phyloP scores from a whole-genome alignment of 2,329 filamentous ascomycete genomes.

The Arthrobotrys entomopaga region DNA sequence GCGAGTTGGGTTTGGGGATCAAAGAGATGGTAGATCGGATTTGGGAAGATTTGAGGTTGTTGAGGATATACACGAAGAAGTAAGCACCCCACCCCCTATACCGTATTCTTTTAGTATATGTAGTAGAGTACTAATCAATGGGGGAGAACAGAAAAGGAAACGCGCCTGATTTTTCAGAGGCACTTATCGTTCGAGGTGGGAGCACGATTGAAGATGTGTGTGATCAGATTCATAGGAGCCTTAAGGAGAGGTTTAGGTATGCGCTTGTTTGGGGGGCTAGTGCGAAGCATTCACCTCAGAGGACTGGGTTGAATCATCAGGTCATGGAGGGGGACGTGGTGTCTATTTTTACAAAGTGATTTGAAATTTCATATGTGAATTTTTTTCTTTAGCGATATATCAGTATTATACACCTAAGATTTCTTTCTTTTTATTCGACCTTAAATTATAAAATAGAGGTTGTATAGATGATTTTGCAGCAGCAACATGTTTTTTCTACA shows the following conservation, averaged over 20 bases:
- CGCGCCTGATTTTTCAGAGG: conserved; percentile 89
- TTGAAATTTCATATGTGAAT: background rate
- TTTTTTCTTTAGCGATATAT: conserved; percentile 9
- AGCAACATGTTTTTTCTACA: too few relatives aligned
- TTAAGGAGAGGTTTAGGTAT: conserved; percentile 99
- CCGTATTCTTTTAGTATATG: background rate
- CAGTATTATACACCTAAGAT: background rate
- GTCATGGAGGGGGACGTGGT: conserved; percentile 77
- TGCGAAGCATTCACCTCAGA: conserved; percentile 91
- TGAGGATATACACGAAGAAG: conserved; percentile 92
- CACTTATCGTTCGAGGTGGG: conserved; percentile 87
- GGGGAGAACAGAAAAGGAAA: conserved; percentile 74
- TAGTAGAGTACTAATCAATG: background rate
- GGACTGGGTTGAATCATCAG: conserved; percentile 84
- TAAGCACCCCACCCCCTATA: conserved; percentile 57
- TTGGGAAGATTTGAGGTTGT: conserved; percentile 90
- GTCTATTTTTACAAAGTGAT: conserved; percentile 69
- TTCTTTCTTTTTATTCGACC: too few relatives aligned
- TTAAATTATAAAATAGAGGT: too few relatives aligned
- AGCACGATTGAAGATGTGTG: conserved; percentile 96
- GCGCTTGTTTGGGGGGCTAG: conserved; percentile 97
- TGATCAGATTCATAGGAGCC: conserved; percentile 87
- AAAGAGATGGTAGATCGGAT: conserved; percentile 92
- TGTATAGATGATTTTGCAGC: too few relatives aligned
- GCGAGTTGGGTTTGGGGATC: conserved; percentile 92